A percentile compares a stretch with the other conserved stretches of the same genome.
phyloP scores from a whole-genome alignment of 129 eudicot species.

The Logfia minima region DNA sequence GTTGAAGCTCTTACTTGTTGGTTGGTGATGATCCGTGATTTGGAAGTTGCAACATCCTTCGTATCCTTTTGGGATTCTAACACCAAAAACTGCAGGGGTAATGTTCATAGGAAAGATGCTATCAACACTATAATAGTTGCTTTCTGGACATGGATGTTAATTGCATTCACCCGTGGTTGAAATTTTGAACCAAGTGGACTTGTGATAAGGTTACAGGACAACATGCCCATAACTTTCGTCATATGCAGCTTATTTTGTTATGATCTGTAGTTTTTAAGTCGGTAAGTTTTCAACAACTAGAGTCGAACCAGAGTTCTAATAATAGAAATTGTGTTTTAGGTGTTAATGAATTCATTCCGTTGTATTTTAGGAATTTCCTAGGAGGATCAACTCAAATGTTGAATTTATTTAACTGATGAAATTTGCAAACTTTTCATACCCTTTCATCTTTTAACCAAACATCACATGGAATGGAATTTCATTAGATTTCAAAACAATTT shows the following conservation, averaged over 20 bases:
- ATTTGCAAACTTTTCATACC: too few species aligned
- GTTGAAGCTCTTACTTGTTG: slow-evolving; percentile 88
- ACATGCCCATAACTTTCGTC: not conserved
- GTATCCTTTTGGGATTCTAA: not conserved
- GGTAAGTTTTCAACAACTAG: not conserved
- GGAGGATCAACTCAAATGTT: too few species aligned
- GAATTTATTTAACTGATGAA: too few species aligned
- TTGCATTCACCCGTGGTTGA: slow-evolving; percentile 1
- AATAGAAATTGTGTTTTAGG: not conserved
- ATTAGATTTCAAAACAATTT: too few species aligned
- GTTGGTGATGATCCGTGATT: slow-evolving; percentile 55
- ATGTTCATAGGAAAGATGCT: not conserved
- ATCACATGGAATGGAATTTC: too few species aligned
- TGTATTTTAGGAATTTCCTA: too few species aligned
- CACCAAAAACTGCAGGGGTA: slow-evolving; percentile 12
- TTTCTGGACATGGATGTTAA: not conserved
- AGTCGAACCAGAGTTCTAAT: not conserved
- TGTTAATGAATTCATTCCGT: too few species aligned
- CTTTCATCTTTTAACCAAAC: too few species aligned
- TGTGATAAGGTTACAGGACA: slow-evolving; percentile 7
- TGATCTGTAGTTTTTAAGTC: not conserved
- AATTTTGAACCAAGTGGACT: slow-evolving; percentile 10
- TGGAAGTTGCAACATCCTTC: not conserved
- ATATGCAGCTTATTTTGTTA: not conserved
- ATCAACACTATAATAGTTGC: slow-evolving; percentile 4